These are phyloP conservation scores for Wakefieldia striispora DNA, from an alignment of 768 basidiomycete genomes.

Conservation along the genomic window DNA sequence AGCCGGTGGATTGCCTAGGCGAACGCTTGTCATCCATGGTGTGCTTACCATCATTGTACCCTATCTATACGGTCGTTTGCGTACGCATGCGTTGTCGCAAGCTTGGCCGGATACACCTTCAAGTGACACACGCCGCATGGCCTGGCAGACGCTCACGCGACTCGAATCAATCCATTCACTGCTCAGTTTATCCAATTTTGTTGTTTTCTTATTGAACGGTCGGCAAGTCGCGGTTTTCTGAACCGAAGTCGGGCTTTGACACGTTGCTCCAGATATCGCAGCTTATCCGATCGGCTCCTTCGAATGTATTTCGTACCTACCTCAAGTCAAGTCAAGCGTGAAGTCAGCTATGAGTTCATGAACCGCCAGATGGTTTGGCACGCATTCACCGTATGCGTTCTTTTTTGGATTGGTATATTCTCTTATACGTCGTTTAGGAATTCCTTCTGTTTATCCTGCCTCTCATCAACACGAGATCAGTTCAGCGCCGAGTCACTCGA, in stretches of 20 bases:
- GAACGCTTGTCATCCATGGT: constrained; percentile 63
- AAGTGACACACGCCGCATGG: constrained; percentile 66
- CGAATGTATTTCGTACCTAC: constrained; percentile 73
- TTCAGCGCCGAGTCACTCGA: constrained; percentile 57
- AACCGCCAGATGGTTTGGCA: constrained; percentile 99
- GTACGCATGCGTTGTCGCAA: constrained; percentile 70
- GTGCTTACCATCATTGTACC: constrained; percentile 71
- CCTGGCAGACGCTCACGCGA: constrained; percentile 67
- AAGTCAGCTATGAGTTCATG: constrained; percentile 98
- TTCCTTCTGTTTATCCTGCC: constrained; percentile 92
- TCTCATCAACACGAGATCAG: constrained; percentile 64
- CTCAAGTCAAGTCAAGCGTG: constrained; percentile 63
- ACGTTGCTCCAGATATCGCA: constrained; percentile 67
- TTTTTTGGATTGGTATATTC: neutral
- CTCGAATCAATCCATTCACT: constrained; percentile 67
- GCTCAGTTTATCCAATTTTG: constrained; percentile 69
- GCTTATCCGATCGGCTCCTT: constrained; percentile 76
- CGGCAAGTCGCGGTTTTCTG: constrained; percentile 47
- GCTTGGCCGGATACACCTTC: constrained; percentile 93
- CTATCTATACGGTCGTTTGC: constrained; percentile 74
- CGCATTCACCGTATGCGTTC: constrained; percentile 79
- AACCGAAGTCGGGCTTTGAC: constrained; percentile 2
- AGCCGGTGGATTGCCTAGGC: constrained; percentile 68
- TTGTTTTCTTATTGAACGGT: constrained; percentile 84
- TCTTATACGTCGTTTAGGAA: constrained; percentile 58